phyloP scores from a whole-genome alignment of 73 alveolate species.

The Paramecium tetraurelia region DNA sequence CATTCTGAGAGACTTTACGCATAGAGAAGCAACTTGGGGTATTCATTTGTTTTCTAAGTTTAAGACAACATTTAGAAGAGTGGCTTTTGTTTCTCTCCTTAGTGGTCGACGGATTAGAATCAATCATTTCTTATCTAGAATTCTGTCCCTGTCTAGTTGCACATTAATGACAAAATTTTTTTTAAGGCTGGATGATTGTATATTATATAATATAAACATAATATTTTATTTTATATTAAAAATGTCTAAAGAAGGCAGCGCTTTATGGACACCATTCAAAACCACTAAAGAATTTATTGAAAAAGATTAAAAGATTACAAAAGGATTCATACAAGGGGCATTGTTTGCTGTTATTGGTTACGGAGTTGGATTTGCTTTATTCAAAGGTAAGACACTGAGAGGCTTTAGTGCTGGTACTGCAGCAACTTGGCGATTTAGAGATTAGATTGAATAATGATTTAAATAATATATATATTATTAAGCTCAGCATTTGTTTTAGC shows the following conservation, averaged over 20 bases:
- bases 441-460: slow-evolving; percentile 18
- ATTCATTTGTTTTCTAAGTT: not conserved
- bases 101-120: slow-evolving; percentile 28
- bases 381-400: slow-evolving; percentile 5
- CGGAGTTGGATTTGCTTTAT: not conserved
- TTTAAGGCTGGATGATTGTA: not conserved
- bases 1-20: slow-evolving; percentile 62
- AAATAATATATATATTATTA: slow-evolving; percentile 17
- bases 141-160: not conserved
- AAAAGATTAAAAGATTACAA: slow-evolving; percentile 33
- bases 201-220: not conserved
- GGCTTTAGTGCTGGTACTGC: slow-evolving; percentile 33
- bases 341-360: slow-evolving; percentile 10
- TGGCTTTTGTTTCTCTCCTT: slow-evolving; percentile 51
- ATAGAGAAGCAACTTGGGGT: slow-evolving; percentile 53
- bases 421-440: slow-evolving; percentile 38
- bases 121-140: not conserved
- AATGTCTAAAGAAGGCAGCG: not conserved
- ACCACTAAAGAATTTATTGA: not conserved
- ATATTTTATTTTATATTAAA: not conserved
- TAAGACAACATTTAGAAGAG: not conserved
- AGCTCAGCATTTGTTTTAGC: not conserved
- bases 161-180: not conserved
- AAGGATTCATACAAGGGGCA: not conserved
- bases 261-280: slow-evolving; percentile 16